These are phyloP conservation scores for Candida rishiriensis DNA, from an alignment of 805 yeast species.

Conservation along the genomic window DNA sequence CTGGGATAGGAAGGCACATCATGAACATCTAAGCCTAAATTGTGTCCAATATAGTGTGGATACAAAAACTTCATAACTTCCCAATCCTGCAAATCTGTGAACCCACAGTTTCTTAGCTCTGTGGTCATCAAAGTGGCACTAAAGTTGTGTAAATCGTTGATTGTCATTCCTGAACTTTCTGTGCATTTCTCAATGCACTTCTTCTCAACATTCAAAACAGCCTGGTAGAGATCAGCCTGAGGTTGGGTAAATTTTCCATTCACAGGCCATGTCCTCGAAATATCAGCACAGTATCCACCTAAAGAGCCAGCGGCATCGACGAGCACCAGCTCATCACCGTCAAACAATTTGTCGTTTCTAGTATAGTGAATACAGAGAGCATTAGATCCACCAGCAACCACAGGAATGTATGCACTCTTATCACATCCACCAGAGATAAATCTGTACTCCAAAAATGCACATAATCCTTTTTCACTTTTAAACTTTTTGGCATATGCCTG, in stretches of 20 bases:
- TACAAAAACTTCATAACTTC: slow-evolving; percentile 58
- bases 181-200: slow-evolving; percentile 69
- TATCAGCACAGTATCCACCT: slow-evolving; percentile 95
- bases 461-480: slow-evolving; percentile 69
- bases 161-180: slow-evolving; percentile 44
- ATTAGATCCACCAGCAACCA: slow-evolving; percentile 90
- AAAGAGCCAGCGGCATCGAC: slow-evolving; percentile 93
- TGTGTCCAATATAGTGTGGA: slow-evolving; percentile 96
- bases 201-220: slow-evolving; percentile 79
- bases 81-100: slow-evolving; percentile 44
- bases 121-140: slow-evolving; percentile 55
- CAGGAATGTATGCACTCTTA: slow-evolving; percentile 87
- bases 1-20: slow-evolving; percentile 68
- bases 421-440: slow-evolving; percentile 89
- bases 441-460: slow-evolving; percentile 74
- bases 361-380: slow-evolving; percentile 93
- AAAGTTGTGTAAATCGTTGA: slow-evolving; percentile 71
- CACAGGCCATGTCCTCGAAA: slow-evolving; percentile 95
- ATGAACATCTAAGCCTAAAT: slow-evolving; percentile 88
- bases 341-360: slow-evolving; percentile 78
- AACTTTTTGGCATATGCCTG: slow-evolving; percentile 69
- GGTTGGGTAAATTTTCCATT: slow-evolving; percentile 67
- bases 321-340: slow-evolving; percentile 69
- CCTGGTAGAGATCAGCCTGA: slow-evolving; percentile 84
- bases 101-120: slow-evolving; percentile 73